Evolutionary conservation across 2,329 filamentous ascomycete genomes (phyloP).

Genomic region (Pestalotiopsis sp.): DNA sequence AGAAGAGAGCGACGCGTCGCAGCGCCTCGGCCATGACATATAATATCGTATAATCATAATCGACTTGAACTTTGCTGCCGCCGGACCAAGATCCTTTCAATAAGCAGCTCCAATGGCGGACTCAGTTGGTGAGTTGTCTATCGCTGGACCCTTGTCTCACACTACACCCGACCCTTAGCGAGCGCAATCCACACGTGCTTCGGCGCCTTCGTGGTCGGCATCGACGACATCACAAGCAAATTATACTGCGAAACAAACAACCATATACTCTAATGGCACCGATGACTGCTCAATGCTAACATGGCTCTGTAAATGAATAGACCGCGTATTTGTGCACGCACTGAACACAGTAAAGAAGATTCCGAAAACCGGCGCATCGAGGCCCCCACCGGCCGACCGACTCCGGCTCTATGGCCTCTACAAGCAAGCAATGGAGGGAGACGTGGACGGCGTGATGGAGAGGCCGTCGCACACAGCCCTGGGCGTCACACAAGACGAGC

Average conservation of each 20-base stretch:
- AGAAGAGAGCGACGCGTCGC: background rate
- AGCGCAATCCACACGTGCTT: background rate
- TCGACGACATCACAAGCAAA: background rate
- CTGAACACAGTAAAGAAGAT: conserved; percentile 99
- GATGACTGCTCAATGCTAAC: background rate
- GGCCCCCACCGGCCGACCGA: conserved; percentile 83
- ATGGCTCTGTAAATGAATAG: conserved; percentile 46
- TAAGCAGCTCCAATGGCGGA: conserved; percentile 47
- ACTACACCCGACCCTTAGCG: background rate
- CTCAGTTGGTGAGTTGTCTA: conserved; percentile 50
- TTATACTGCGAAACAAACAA: background rate
- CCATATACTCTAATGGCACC: background rate
- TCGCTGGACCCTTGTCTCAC: conserved; percentile 11
- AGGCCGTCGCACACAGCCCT: conserved; percentile 62
- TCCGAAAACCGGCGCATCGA: conserved; percentile 85
- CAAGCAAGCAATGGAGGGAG: conserved; percentile 98
- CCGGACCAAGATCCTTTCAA: conserved; percentile 11
- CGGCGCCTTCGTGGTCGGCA: background rate
- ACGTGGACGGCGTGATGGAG: conserved; percentile 93
- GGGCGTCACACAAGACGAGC: conserved; percentile 52
- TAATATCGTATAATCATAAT: background rate
- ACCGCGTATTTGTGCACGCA: conserved; percentile 98
- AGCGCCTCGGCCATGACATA: background rate
- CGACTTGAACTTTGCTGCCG: background rate
- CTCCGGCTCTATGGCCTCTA: conserved; percentile 96